These are phyloP conservation scores for Knufia fluminis DNA, from an alignment of 2,329 filamentous ascomycete species.

Conservation along the genomic window DNA sequence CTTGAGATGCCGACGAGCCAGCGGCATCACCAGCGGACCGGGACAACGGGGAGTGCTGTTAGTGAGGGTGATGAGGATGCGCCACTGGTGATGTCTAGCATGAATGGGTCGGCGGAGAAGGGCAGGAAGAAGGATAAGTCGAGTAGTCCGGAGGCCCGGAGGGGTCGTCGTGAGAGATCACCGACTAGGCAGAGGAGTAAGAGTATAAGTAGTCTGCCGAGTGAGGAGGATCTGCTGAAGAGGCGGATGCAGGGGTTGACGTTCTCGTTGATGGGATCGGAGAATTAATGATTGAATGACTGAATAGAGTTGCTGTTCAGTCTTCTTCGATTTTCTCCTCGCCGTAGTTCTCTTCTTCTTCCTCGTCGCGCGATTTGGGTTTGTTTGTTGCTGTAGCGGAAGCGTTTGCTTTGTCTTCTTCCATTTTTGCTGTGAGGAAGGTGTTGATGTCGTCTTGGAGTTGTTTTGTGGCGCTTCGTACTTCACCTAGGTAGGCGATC, in stretches of 20 bases:
- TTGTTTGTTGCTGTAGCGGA: conserved; percentile 23
- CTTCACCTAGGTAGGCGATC: conserved; percentile 44
- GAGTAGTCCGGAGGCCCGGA: conserved; percentile 1
- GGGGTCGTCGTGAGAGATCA: conserved; percentile 17
- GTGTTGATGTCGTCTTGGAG: conserved; percentile 51
- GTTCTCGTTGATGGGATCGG: conserved; percentile 42
- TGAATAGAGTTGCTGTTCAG: neutral
- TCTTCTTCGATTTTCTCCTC: conserved; percentile 68
- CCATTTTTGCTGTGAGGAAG: conserved; percentile 54
- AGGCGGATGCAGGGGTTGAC: conserved; percentile 48
- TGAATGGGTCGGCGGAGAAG: conserved; percentile 14
- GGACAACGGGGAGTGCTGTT: conserved; percentile 43
- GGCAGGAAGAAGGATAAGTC: conserved; percentile 7
- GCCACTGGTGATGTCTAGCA: conserved; percentile 23
- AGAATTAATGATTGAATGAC: conserved; percentile 4
- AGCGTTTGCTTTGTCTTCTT: conserved; percentile 45
- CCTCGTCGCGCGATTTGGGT: conserved; percentile 35
- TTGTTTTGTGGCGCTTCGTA: conserved; percentile 40
- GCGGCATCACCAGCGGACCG: conserved; percentile 19
- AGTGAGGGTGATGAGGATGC: conserved; percentile 22
- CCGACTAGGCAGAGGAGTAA: conserved; percentile 17
- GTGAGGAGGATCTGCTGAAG: conserved; percentile 48
- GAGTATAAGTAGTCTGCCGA: conserved; percentile 42
- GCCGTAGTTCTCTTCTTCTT: conserved; percentile 60
- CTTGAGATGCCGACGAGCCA: conserved; percentile 14